phyloP scores from a whole-genome alignment of 148 eudicot species.

The Fagopyrum homotropicum region DNA sequence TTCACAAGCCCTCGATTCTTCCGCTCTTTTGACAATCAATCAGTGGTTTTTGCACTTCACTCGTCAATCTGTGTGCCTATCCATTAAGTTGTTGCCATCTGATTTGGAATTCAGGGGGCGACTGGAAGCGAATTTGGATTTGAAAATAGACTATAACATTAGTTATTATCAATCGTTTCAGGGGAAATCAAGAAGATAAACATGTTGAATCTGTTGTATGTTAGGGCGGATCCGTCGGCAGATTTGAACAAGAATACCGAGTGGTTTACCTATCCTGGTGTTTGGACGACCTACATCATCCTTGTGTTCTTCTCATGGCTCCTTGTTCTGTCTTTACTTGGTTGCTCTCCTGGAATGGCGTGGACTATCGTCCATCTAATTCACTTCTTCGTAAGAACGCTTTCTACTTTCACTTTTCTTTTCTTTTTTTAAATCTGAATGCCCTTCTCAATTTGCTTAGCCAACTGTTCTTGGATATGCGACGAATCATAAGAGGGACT shows the following conservation, averaged over 20 bases:
- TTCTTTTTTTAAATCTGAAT: background rate
- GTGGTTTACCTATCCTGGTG: conserved; percentile 83
- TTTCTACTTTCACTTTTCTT: background rate
- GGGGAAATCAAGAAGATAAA: background rate
- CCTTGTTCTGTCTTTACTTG: conserved; percentile 55
- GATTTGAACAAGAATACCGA: conserved; percentile 81
- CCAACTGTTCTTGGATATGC: background rate
- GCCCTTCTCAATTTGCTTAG: background rate
- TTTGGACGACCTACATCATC: conserved; percentile 41
- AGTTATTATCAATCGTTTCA: background rate
- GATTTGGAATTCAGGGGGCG: background rate
- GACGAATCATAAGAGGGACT: background rate
- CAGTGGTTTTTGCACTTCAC: background rate
- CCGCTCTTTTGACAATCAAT: background rate
- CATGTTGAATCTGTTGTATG: conserved; percentile 59
- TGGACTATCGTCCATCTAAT: conserved; percentile 72
- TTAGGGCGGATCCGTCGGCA: conserved; percentile 58
- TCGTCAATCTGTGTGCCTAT: background rate
- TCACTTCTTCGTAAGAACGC: conserved; percentile 46
- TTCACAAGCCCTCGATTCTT: background rate
- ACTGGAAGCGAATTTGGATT: background rate
- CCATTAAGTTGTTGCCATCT: background rate
- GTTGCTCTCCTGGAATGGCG: conserved; percentile 71
- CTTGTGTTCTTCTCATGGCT: conserved; percentile 72
- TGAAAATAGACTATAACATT: background rate